Conservation (phyloP, 805 yeast genomes). For the Candida chilensis region DNA sequence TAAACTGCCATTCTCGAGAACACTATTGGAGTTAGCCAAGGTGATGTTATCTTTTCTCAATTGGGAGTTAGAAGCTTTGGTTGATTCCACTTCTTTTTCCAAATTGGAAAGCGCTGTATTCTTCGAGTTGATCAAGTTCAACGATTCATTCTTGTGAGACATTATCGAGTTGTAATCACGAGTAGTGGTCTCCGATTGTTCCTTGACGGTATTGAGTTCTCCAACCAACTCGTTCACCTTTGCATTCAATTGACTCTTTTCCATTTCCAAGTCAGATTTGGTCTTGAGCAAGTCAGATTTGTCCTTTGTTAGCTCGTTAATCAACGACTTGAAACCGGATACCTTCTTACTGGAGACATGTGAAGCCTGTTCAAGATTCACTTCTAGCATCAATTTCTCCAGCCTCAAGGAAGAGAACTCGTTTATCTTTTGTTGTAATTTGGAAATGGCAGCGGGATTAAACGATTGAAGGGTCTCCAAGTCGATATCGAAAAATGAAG, state of each 20-base stretch:
- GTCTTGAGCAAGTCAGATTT: constrained; percentile 10
- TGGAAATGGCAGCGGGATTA: constrained; percentile 10
- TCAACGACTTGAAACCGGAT: constrained; percentile 17
- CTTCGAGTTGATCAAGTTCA: constrained; percentile 12
- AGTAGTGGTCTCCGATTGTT: too few species aligned
- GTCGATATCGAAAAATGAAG: constrained; percentile 23
- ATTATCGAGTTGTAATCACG: too few species aligned
- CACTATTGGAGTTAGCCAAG: not conserved
- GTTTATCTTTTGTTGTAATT: constrained; percentile 15
- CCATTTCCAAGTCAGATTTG: constrained; percentile 15
- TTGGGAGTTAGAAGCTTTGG: constrained; percentile 16
- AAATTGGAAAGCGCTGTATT: constrained; percentile 17
- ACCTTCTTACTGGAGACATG: constrained; percentile 19
- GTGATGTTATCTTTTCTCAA: constrained; percentile 14
- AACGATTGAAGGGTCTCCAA: constrained; percentile 8
- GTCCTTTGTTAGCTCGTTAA: constrained; percentile 10
- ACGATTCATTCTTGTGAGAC: too few species aligned
- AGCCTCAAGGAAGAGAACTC: constrained; percentile 26
- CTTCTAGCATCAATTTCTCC: constrained; percentile 21
- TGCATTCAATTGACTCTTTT: constrained; percentile 15
- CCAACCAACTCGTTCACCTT: constrained; percentile 14
- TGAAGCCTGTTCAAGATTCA: constrained; percentile 29
- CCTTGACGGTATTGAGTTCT: too few species aligned
- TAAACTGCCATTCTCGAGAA: not conserved
- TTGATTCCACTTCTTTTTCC: constrained; percentile 21